These are phyloP conservation scores for Circinella minor DNA, from an alignment of 371 early-diverging fungal genomes.

Conservation along the genomic window DNA sequence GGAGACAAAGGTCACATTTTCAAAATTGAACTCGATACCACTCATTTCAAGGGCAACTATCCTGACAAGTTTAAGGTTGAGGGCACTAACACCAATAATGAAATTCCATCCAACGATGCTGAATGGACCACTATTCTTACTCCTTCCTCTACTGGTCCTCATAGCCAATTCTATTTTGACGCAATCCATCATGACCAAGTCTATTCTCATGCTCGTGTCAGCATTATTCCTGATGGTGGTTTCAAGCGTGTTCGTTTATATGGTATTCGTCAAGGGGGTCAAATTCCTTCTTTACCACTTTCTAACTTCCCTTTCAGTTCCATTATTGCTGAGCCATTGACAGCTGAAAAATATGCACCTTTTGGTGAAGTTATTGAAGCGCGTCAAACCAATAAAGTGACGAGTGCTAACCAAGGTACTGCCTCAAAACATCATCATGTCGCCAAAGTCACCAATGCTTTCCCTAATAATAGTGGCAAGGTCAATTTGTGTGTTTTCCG, in stretches of 20 bases:
- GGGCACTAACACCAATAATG: slow-evolving; percentile 47
- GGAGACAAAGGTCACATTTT: slow-evolving; percentile 78
- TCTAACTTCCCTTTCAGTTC: slow-evolving; percentile 14
- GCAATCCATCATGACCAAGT: slow-evolving; percentile 54
- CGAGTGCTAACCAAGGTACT: slow-evolving; percentile 78
- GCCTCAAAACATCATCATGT: slow-evolving; percentile 72
- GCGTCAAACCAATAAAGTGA: slow-evolving; percentile 29
- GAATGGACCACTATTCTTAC: slow-evolving; percentile 58
- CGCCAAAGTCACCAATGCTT: slow-evolving; percentile 60
- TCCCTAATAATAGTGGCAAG: slow-evolving; percentile 42
- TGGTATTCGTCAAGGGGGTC: slow-evolving; percentile 46
- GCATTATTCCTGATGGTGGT: slow-evolving; percentile 73
- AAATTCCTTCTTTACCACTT: slow-evolving; percentile 40
- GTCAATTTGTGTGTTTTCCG: slow-evolving; percentile 79
- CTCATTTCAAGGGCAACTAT: slow-evolving; percentile 86
- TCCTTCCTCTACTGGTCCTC: slow-evolving; percentile 52
- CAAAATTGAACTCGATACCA: slow-evolving; percentile 83
- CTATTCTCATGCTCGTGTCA: slow-evolving; percentile 69
- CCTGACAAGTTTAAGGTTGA: slow-evolving; percentile 75
- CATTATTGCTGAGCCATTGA: slow-evolving; percentile 62
- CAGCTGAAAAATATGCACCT: slow-evolving; percentile 67
- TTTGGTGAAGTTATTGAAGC: slow-evolving; percentile 79
- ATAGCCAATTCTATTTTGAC: slow-evolving; percentile 74
- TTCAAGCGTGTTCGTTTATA: slow-evolving; percentile 73
- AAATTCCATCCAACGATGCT: slow-evolving; percentile 38